Conservation (phyloP, 2,329 filamentous ascomycete species). For the Delphinella strobiligena region DNA sequence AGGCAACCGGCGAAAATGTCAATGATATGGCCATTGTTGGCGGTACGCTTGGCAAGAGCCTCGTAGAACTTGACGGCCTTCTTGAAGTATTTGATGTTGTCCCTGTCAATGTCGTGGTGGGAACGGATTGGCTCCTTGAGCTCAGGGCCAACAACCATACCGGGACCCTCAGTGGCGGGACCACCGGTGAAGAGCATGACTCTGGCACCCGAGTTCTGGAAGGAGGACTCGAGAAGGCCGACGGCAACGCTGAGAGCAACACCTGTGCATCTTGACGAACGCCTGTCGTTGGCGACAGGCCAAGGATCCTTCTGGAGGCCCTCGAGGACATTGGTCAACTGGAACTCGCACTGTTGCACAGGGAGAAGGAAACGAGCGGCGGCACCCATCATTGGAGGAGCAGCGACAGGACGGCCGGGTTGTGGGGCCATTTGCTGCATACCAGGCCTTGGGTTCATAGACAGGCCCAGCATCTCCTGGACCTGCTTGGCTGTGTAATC, state of each 20-base stretch:
- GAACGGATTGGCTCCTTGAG: constrained; percentile 92
- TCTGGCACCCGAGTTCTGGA: constrained; percentile 86
- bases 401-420: constrained; percentile 50
- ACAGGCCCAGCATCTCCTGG: constrained; percentile 95
- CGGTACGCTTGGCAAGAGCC: constrained; percentile 78
- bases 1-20: constrained; percentile 97
- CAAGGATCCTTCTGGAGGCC: constrained; percentile 94
- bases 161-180: constrained; percentile 87
- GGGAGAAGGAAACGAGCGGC: constrained; percentile 85
- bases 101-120: constrained; percentile 95
- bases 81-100: constrained; percentile 99
- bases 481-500: constrained; percentile 97
- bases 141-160: constrained; percentile 92
- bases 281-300: constrained; percentile 89
- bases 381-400: constrained; percentile 62
- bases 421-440: constrained; percentile 54
- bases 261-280: constrained; percentile 82
- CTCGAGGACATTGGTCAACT: constrained; percentile 91
- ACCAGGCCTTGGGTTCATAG: constrained; percentile 60
- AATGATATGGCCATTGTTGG: constrained; percentile 93
- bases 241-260: constrained; percentile 94
- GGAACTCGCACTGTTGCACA: constrained; percentile 91
- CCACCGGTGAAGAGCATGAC: constrained; percentile 98
- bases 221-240: constrained; percentile 83
- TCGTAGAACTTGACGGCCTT: constrained; percentile 99